A percentile compares a stretch with the other conserved stretches of the same genome.
These are phyloP conservation scores for Cyclanthera cordifolia DNA, from an alignment of 306 rosid species.

Conservation along the genomic window DNA sequence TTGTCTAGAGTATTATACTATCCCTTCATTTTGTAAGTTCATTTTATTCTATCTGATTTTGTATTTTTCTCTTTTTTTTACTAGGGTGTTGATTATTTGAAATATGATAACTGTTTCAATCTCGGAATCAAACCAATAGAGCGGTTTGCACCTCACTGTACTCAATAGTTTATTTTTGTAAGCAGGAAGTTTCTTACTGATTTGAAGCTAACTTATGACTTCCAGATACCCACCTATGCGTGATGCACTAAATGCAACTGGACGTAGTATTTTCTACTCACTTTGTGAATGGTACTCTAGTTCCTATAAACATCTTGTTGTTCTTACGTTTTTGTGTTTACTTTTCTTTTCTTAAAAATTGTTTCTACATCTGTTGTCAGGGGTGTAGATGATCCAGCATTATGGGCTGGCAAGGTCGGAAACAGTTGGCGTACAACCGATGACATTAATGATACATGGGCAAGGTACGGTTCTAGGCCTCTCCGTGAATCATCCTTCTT, in stretches of 20 bases:
- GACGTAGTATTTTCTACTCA: constrained; percentile 65
- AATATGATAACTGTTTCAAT: constrained; percentile 92
- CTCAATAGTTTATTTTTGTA: constrained; percentile 8
- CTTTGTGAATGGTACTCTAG: constrained; percentile 69
- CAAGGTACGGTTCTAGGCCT: constrained; percentile 48
- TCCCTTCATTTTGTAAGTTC: background rate
- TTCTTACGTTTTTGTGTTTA: too few relatives aligned
- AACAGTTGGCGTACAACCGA: constrained; percentile 98
- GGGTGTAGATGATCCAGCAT: constrained; percentile 88
- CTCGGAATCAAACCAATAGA: constrained; percentile 61
- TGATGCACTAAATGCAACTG: constrained; percentile 65
- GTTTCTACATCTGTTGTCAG: constrained; percentile 23
- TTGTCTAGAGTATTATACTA: background rate
- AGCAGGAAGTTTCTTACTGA: constrained; percentile 19
- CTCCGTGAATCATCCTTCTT: background rate
- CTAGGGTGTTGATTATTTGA: constrained; percentile 84
- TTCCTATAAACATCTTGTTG: constrained; percentile 1
- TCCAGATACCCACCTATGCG: constrained; percentile 95
- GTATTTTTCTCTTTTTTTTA: background rate
- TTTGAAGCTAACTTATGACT: constrained; percentile 19
- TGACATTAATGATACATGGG: constrained; percentile 89
- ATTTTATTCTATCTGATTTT: constrained; percentile 5
- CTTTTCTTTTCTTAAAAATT: background rate
- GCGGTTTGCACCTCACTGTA: constrained; percentile 42
- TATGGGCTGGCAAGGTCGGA: constrained; percentile 88